Evolutionary conservation across 495 filamentous ascomycete genomes (phyloP).

Genomic region (Schizothecium vesticola): DNA sequence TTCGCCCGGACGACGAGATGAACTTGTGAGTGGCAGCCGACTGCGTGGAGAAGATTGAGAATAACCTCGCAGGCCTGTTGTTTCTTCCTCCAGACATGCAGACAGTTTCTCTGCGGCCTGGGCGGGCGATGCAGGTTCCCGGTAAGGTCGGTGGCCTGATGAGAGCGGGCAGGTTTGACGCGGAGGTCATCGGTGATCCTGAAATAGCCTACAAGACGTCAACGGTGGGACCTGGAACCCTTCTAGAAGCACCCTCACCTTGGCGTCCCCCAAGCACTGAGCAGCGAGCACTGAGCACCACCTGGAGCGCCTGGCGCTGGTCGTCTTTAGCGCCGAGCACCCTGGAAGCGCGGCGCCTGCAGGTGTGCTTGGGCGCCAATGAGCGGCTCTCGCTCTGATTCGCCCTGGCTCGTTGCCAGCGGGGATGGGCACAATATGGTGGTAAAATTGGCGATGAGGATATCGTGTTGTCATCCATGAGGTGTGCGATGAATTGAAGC

Average conservation of each 20-base stretch:
- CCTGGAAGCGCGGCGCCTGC: neutral
- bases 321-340: neutral
- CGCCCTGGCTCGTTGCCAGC: neutral
- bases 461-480: neutral
- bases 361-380: neutral
- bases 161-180: neutral
- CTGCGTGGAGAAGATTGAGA: neutral
- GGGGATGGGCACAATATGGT: neutral
- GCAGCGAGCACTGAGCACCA: neutral
- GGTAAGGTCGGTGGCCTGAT: neutral
- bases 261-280: neutral
- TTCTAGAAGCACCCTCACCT: neutral
- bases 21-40: neutral
- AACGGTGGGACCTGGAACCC: neutral
- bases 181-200: neutral
- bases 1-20: constrained; percentile 4
- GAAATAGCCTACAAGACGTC: neutral
- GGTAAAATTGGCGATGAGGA: neutral
- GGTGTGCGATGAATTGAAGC: neutral
- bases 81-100: neutral
- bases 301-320: neutral
- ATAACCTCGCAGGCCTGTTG: neutral
- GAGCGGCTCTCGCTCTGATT: neutral
- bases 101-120: neutral
- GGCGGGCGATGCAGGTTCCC: neutral